Conservation (phyloP, 345 rosid genomes). For the Toxicodendron radicans region DNA sequence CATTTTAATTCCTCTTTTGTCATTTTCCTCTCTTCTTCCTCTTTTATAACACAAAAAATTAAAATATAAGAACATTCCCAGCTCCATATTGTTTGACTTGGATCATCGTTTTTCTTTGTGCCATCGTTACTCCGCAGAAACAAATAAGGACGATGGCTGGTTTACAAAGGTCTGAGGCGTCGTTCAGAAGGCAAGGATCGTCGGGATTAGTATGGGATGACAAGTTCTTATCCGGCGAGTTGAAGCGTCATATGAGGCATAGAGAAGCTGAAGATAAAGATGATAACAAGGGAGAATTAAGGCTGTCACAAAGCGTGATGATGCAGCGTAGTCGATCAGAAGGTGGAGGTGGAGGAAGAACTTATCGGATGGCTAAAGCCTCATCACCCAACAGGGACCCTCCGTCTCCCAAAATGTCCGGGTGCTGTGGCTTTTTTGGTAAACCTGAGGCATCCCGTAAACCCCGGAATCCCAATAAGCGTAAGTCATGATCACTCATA, state of each 20-base stretch:
- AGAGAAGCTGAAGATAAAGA: background rate
- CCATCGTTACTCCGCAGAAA: background rate
- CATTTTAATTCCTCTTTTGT: conserved; percentile 17
- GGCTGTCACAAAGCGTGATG: conserved; percentile 18
- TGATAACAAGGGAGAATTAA: background rate
- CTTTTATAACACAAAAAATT: background rate
- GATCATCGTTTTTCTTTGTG: no score
- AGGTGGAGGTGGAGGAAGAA: conserved; percentile 25
- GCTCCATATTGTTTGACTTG: background rate
- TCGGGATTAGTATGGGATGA: conserved; percentile 85
- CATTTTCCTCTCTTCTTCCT: conserved; percentile 15
- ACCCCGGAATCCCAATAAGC: conserved; percentile 24
- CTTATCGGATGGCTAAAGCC: conserved; percentile 24
- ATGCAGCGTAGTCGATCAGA: conserved; percentile 40
- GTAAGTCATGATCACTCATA: conserved; percentile 9
- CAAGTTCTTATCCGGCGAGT: conserved; percentile 48
- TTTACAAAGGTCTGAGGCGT: conserved; percentile 66
- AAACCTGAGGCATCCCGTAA: conserved; percentile 25
- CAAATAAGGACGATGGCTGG: conserved; percentile 26
- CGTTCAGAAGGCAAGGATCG: conserved; percentile 88
- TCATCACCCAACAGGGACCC: conserved; percentile 48
- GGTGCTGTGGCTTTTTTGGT: conserved; percentile 57
- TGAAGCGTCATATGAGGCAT: conserved; percentile 12
- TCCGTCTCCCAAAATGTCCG: conserved; percentile 62
- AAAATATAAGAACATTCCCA: no score